Base-by-base conservation (phyloP, 371 early-diverging fungal genomes). In the Fennellomyces sp. region DNA sequence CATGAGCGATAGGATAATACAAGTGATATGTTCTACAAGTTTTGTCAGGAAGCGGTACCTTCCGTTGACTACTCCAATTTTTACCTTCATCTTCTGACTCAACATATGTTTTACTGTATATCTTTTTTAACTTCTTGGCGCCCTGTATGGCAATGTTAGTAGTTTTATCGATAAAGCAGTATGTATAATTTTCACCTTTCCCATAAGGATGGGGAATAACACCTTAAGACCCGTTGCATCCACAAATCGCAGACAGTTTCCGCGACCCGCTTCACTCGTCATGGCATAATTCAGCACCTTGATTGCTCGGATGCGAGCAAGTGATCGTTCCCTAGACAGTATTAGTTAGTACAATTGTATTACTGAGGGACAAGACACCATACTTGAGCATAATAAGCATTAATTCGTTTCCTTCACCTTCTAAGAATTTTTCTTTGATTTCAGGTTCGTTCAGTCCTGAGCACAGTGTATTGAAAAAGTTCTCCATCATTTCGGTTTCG, bases 401-500 rank as follows among this genome's bases (percentile, higher is more conserved):
- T 52, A 97, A 68, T 71, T 96, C 97, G 13, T 94, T 78, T 8
- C 98, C 98, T 66, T 97, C 97, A 2, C 75, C 84, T 25, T 90
- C 86, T 19, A 92, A 65, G 68, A 97, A 96, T 8, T 63, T 58
- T 27, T 58, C 60, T 76, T 95, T 95, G 51, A 76, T 84, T 61
- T 84, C 82, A 25, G 74, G 70, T 33, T 85, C 86, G 13, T 77
- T 75, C 26, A 90, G 57, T 13, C 78, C 73, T 53, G 85, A 86
- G 60, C 92, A 93, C 27, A 97, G 55, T 0, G 86, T 75, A 68
- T 94, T 91, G 66, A 97, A 94, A 26, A 91, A 78, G 64, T 95
- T 96, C 63, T 95, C 97, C 72, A 97, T 77, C 77, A 91, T 81
- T 63, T 97, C 97, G 39, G 84, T 75, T 64, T 94, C 96, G 64